Evolutionary conservation across 495 filamentous ascomycete genomes (phyloP).

Genomic region (Extremus antarcticus): DNA sequence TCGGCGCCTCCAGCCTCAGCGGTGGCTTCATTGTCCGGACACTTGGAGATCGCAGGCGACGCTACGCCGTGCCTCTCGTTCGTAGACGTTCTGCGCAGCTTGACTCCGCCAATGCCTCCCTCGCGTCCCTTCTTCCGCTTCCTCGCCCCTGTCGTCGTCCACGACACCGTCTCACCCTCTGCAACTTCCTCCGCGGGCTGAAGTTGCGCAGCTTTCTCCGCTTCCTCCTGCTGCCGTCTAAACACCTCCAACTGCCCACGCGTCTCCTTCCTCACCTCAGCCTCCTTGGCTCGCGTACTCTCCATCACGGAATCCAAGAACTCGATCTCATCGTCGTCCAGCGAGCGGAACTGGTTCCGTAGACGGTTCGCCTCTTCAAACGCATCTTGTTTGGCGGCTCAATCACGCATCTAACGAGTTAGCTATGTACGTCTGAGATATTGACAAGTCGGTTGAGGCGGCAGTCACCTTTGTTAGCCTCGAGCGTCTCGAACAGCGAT

Average conservation of each 20-base stretch:
- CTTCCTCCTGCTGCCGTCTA: conserved; percentile 53
- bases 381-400: conserved; percentile 89
- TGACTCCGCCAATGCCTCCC: conserved; percentile 42
- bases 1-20: not conserved
- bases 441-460: not conserved
- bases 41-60: not conserved
- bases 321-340: conserved; percentile 90
- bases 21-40: not conserved
- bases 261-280: conserved; percentile 60
- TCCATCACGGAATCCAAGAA: conserved; percentile 74
- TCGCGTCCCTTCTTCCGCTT: conserved; percentile 52
- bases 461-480: conserved; percentile 83
- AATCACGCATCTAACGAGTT: conserved; percentile 45
- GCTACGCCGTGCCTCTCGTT: conserved; percentile 5
- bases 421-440: conserved; percentile 27
- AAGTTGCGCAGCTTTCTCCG: conserved; percentile 27
- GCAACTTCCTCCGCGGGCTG: conserved; percentile 18
- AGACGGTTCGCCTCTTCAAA: conserved; percentile 73
- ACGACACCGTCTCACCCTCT: conserved; percentile 19
- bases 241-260: conserved; percentile 62
- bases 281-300: conserved; percentile 59
- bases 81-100: conserved; percentile 43
- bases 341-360: conserved; percentile 85
- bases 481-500: conserved; percentile 74
- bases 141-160: conserved; percentile 36